These are phyloP conservation scores for Decorospora gaudefroyi DNA, from an alignment of 2,329 filamentous ascomycete species.

Conservation along the genomic window DNA sequence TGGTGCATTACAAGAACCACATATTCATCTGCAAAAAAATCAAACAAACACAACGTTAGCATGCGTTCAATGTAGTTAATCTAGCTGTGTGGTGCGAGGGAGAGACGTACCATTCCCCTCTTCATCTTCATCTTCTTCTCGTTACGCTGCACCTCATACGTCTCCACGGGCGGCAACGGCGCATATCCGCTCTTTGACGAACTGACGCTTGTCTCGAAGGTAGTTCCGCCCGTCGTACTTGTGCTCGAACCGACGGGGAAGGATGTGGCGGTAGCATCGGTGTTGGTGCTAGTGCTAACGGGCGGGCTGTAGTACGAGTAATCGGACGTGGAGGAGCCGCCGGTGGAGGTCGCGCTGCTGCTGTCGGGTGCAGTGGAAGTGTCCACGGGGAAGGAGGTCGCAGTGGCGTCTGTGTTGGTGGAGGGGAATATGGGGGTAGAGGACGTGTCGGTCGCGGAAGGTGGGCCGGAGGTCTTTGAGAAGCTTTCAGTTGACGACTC, in stretches of 20 bases:
- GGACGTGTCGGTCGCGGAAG: background rate
- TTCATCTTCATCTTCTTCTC: slow-evolving; percentile 2
- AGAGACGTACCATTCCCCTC: slow-evolving; percentile 7
- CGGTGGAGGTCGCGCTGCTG: background rate
- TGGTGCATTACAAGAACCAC: slow-evolving; percentile 15
- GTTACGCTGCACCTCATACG: background rate
- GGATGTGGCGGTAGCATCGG: slow-evolving; percentile 6
- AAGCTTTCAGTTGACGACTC: too few species aligned
- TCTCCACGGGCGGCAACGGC: slow-evolving; percentile 2
- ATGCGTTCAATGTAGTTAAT: background rate
- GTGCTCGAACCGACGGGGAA: slow-evolving; percentile 1
- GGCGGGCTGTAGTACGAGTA: slow-evolving; percentile 4
- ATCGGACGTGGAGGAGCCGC: background rate
- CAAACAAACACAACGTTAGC: slow-evolving; percentile 2
- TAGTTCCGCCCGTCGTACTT: background rate
- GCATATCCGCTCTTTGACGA: slow-evolving; percentile 10
- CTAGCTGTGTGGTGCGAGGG: background rate
- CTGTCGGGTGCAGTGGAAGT: slow-evolving; percentile 1
- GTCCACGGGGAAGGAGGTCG: slow-evolving; percentile 3
- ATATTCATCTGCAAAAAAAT: slow-evolving; percentile 10
- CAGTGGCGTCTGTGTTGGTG: slow-evolving; percentile 13
- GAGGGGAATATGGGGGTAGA: background rate
- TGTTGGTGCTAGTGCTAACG: slow-evolving; percentile 1
- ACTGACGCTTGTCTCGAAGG: slow-evolving; percentile 16
- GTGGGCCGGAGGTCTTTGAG: background rate